Percentiles rank a stretch among this genome's conserved stretches.
phyloP scores from a whole-genome alignment of 176 grass and related monocot genomes.

The Lolium perenne region DNA sequence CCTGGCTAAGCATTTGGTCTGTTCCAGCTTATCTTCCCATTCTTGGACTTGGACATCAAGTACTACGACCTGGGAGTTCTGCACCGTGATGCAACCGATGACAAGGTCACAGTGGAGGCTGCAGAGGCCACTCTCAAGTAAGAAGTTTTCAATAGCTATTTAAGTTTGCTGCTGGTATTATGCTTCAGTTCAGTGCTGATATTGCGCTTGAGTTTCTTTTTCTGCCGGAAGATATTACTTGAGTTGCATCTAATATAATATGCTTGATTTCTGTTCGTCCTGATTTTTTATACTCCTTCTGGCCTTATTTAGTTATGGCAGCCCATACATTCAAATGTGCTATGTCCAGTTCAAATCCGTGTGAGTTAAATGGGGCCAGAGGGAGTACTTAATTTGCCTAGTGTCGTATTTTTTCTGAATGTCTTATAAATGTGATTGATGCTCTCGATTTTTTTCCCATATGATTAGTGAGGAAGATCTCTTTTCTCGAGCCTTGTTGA shows the following conservation, averaged over 20 bases:
- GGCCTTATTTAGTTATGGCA: too few relatives aligned
- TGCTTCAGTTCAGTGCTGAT: neutral
- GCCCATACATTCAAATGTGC: too few relatives aligned
- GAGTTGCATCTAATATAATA: neutral
- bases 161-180: neutral
- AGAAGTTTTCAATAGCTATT: slow-evolving; percentile 33
- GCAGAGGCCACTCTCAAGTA: slow-evolving; percentile 98
- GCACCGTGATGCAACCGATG: slow-evolving; percentile 91
- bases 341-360: too few relatives aligned
- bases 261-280: slow-evolving; percentile 5
- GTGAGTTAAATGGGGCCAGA: too few relatives aligned
- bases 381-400: neutral
- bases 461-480: neutral
- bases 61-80: slow-evolving; percentile 89
- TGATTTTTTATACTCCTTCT: neutral
- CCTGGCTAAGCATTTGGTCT: slow-evolving; percentile 9
- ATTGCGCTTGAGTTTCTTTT: neutral
- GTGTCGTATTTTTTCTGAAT: neutral
- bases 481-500: neutral
- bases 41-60: slow-evolving; percentile 93
- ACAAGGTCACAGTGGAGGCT: slow-evolving; percentile 95
- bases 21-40: slow-evolving; percentile 91
- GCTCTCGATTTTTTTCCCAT: neutral
- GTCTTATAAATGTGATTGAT: neutral
- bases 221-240: neutral